A percentile compares a stretch with the other conserved stretches of the same genome.
Conservation (phyloP, 2,329 filamentous ascomycete genomes). For the Sporothrix mexicana region DNA sequence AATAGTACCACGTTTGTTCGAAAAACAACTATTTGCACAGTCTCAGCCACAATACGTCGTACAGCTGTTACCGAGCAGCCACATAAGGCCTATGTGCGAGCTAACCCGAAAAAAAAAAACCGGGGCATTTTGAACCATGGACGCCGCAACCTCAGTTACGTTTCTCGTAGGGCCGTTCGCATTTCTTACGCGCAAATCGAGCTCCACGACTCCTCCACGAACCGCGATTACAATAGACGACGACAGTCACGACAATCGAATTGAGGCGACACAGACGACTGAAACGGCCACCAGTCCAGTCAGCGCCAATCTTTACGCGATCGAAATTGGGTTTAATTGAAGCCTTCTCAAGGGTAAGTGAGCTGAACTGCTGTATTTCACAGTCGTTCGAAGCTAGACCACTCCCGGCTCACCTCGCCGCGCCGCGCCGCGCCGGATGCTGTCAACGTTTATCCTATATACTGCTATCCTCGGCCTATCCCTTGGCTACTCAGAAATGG, state of each 20-base stretch:
- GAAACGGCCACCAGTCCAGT: too few relatives aligned
- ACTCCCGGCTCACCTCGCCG: too few relatives aligned
- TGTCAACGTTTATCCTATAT: too few relatives aligned
- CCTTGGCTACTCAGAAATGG: too few relatives aligned
- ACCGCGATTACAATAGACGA: background rate
- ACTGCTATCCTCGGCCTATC: too few relatives aligned
- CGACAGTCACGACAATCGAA: background rate
- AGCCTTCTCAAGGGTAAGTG: constrained; percentile 11
- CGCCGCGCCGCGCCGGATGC: too few relatives aligned
- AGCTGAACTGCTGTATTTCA: background rate
- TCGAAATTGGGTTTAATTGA: background rate
- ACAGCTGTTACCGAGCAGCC: background rate
- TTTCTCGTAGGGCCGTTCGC: background rate
- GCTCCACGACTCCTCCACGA: background rate
- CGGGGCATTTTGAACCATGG: background rate
- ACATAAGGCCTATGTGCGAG: background rate
- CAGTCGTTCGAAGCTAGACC: background rate
- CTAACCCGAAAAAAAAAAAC: constrained; percentile 1
- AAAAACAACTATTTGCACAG: background rate
- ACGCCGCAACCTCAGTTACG: constrained; percentile 8
- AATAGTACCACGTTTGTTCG: background rate
- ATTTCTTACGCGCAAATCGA: background rate
- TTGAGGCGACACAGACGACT: background rate
- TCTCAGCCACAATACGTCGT: constrained; percentile 16
- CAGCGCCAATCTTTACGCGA: background rate